Evolutionary conservation across 2,329 filamentous ascomycete species (phyloP).

Genomic region (Emmonsiellopsis sp.): DNA sequence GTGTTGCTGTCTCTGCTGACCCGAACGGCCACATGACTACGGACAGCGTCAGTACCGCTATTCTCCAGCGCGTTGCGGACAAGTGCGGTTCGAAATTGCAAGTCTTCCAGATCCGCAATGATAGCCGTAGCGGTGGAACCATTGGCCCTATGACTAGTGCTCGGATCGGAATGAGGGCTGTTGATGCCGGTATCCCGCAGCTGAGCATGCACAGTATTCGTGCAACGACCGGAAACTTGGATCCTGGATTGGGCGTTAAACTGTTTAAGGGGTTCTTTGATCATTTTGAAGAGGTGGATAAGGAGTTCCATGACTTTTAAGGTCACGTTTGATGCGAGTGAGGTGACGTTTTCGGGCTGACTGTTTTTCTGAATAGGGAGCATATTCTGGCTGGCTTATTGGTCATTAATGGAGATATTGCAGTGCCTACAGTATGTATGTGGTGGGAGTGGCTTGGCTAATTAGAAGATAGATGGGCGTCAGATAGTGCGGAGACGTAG

Average conservation of each 20-base stretch:
- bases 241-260: conserved; percentile 79
- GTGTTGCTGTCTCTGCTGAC: conserved; percentile 70
- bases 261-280: conserved; percentile 87
- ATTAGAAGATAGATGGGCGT: too few relatives aligned
- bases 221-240: conserved; percentile 74
- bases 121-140: conserved; percentile 79
- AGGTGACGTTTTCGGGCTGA: background rate
- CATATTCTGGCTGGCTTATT: background rate
- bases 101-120: conserved; percentile 91
- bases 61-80: conserved; percentile 70
- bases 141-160: conserved; percentile 86
- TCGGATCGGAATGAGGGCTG: conserved; percentile 68
- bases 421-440: background rate
- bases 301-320: conserved; percentile 52
- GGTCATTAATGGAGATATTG: background rate
- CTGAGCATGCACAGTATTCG: conserved; percentile 90
- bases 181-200: conserved; percentile 85
- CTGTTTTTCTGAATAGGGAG: background rate
- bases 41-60: conserved; percentile 71
- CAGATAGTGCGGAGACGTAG: too few relatives aligned
- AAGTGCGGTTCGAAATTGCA: conserved; percentile 64
- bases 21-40: conserved; percentile 95
- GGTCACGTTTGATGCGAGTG: background rate
- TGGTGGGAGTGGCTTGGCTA: background rate
- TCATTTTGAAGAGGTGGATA: conserved; percentile 73